Percentiles rank a stretch among this genome's conserved stretches.
Evolutionary conservation across 148 eudicot species (phyloP).

Genomic region (Rhododendron simsii): DNA sequence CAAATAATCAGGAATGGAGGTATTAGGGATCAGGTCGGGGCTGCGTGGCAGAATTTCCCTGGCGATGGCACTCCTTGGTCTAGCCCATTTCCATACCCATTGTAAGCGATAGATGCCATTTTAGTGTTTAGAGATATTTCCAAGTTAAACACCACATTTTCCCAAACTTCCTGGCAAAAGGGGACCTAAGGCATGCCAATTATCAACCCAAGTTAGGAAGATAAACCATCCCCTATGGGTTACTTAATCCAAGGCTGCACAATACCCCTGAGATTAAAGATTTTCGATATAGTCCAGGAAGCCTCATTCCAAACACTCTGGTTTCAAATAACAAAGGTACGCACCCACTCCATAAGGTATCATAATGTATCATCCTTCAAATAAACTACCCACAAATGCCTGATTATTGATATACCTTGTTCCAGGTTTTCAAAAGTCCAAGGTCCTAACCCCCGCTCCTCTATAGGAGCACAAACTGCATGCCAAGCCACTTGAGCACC

Average conservation of each 20-base stretch:
- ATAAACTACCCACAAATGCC: not conserved
- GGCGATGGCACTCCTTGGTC: not conserved
- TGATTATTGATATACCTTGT: not conserved
- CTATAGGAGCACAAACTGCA: not conserved
- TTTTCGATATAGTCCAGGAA: not conserved
- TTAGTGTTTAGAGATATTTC: not conserved
- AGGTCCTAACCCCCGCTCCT: not conserved
- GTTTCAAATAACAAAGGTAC: not conserved
- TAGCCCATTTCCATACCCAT: not conserved
- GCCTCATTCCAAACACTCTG: not conserved
- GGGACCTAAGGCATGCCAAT: no score
- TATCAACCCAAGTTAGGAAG: not conserved
- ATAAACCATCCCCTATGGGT: not conserved
- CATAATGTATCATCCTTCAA: not conserved
- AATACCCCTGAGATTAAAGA: no score
- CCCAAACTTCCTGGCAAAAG: not conserved
- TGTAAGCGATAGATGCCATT: not conserved
- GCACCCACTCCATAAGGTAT: not conserved
- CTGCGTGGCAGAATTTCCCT: not conserved
- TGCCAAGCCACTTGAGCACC: not conserved
- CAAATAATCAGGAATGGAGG: no score
- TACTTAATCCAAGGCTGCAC: not conserved
- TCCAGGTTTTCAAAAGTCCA: not conserved
- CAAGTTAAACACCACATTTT: not conserved
- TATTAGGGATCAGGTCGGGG: no score